These are phyloP conservation scores for Blepharisma stoltei DNA, from an alignment of 73 alveolate species.

Conservation along the genomic window DNA sequence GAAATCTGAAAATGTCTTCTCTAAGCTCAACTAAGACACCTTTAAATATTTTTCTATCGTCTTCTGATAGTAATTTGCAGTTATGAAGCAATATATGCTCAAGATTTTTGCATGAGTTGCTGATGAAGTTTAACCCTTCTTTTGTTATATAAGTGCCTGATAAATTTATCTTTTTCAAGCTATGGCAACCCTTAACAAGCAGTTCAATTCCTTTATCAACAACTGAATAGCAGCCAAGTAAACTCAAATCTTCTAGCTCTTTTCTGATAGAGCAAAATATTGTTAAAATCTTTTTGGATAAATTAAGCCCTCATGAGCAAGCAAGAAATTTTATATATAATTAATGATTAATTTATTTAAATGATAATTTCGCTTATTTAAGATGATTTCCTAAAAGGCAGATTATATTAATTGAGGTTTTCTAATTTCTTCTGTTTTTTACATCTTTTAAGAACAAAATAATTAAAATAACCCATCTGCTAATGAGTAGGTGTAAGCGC, in stretches of 20 bases:
- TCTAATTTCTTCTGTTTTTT: too few relatives aligned
- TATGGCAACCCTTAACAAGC: conserved; percentile 25
- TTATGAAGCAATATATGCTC: conserved; percentile 32
- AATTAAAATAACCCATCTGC: too few relatives aligned
- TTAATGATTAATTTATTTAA: too few relatives aligned
- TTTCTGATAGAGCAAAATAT: conserved; percentile 33
- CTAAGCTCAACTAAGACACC: neutral
- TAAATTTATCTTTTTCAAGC: conserved; percentile 37
- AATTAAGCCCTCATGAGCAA: too few relatives aligned
- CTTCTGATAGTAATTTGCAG: conserved; percentile 38
- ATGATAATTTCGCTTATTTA: too few relatives aligned
- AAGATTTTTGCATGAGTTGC: conserved; percentile 28
- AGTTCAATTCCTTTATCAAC: conserved; percentile 46
- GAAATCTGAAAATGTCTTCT: conserved; percentile 58
- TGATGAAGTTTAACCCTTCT: conserved; percentile 28
- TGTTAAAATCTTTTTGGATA: neutral
- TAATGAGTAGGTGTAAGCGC: too few relatives aligned
- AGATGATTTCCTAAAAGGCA: too few relatives aligned
- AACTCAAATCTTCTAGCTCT: conserved; percentile 32
- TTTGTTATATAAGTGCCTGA: conserved; percentile 41
- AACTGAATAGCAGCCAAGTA: conserved; percentile 54
- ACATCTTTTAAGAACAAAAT: too few relatives aligned
- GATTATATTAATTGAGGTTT: too few relatives aligned
- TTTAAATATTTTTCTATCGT: conserved; percentile 39
- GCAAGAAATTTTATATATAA: too few relatives aligned